Conservation (phyloP, 495 filamentous ascomycete species). For the Lasiosphaeria hispida region DNA sequence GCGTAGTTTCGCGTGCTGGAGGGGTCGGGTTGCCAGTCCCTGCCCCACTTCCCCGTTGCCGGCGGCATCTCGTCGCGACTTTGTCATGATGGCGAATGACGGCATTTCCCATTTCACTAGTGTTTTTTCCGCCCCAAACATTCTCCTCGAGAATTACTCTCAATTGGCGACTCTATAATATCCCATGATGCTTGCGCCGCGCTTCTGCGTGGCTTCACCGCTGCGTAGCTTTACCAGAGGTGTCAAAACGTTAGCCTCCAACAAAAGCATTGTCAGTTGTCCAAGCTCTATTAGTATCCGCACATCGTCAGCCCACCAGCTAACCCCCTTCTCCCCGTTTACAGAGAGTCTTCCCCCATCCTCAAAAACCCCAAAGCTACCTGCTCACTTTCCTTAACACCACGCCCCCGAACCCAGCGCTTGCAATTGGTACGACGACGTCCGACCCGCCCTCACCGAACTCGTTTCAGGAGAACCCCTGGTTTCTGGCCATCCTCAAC, state of each 20-base stretch:
- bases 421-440: conserved; percentile 75
- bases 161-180: not conserved
- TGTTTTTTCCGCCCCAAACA: not conserved
- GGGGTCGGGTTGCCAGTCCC: conserved; percentile 21
- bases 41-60: conserved; percentile 8
- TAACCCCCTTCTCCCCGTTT: conserved; percentile 3
- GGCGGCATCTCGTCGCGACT: conserved; percentile 9
- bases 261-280: conserved; percentile 47
- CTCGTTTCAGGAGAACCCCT: conserved; percentile 72
- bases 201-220: conserved; percentile 5
- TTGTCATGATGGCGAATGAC: conserved; percentile 3
- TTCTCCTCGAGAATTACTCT: not conserved
- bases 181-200: conserved; percentile 22
- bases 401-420: conserved; percentile 60
- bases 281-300: not conserved
- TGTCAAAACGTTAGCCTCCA: conserved; percentile 40
- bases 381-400: conserved; percentile 76
- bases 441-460: conserved; percentile 72
- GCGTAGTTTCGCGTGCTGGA: conserved; percentile 29
- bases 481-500: conserved; percentile 74
- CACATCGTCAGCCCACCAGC: not conserved
- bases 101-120: not conserved
- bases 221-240: conserved; percentile 13
- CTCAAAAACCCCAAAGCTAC: conserved; percentile 42
- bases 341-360: conserved; percentile 70